phyloP scores from a whole-genome alignment of 176 grass and related monocot genomes.

The Triticum timopheevii region DNA sequence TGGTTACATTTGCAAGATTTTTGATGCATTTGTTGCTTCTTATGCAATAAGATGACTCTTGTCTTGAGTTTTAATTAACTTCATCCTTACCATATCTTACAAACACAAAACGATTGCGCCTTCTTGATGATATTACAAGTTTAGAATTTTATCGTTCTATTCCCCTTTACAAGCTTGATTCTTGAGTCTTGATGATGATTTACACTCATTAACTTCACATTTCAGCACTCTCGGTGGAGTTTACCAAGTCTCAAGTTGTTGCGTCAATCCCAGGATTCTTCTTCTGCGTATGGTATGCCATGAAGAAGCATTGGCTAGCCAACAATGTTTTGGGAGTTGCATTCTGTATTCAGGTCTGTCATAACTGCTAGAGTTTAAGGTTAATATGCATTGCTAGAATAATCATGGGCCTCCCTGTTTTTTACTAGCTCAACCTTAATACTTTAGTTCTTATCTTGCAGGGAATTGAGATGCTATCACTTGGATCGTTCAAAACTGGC shows the following conservation, averaged over 20 bases:
- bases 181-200: conserved; percentile 6
- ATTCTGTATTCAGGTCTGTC: conserved; percentile 91
- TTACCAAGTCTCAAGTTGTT: conserved; percentile 90
- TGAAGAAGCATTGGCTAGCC: conserved; percentile 90
- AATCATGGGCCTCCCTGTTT: too few species aligned
- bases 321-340: conserved; percentile 93
- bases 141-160: background rate
- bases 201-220: conserved; percentile 18
- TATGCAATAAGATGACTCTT: background rate
- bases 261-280: conserved; percentile 82
- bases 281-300: conserved; percentile 88
- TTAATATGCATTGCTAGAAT: conserved; percentile 5
- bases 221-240: conserved; percentile 91
- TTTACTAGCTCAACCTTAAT: too few species aligned
- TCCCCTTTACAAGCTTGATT: background rate
- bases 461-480: conserved; percentile 95
- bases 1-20: background rate
- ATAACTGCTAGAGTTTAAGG: background rate
- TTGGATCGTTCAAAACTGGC: conserved; percentile 97
- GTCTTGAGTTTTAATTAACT: background rate
- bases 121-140: background rate
- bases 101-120: background rate
- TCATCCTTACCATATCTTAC: background rate
- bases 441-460: conserved; percentile 34
- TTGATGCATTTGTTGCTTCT: background rate